phyloP scores from a whole-genome alignment of 2,329 filamentous ascomycete genomes.

The Botrytis medusae region DNA sequence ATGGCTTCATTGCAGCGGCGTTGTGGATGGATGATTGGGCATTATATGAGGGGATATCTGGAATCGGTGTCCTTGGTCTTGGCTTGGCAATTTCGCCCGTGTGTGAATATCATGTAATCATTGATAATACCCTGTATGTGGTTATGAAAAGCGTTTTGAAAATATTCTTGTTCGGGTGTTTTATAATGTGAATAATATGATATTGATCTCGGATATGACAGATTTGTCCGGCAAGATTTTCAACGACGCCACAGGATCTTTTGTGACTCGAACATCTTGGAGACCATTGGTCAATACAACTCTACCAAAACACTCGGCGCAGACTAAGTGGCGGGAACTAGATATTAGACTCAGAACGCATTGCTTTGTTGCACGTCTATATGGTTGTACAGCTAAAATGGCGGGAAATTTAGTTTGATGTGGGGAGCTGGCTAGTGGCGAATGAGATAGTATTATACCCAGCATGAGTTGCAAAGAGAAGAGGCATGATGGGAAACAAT shows the following conservation, averaged over 20 bases:
- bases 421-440: not conserved
- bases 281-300: not conserved
- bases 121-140: slow-evolving; percentile 20
- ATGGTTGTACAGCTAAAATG: not conserved
- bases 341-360: not conserved
- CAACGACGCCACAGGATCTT: not conserved
- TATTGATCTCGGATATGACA: not conserved
- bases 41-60: not conserved
- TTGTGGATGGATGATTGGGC: slow-evolving; percentile 11
- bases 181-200: not conserved
- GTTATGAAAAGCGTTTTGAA: not conserved
- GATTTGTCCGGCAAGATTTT: not conserved
- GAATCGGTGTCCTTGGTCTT: slow-evolving; percentile 11
- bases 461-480: not conserved
- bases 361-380: not conserved
- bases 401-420: not conserved
- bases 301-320: not conserved
- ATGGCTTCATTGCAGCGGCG: slow-evolving; percentile 16
- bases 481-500: not conserved
- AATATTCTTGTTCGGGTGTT: not conserved
- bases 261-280: not conserved
- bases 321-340: not conserved
- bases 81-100: not conserved
- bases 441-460: not conserved
- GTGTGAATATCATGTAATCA: slow-evolving; percentile 13